These are phyloP conservation scores for Phylloporus scabripes DNA, from an alignment of 768 basidiomycete species.

Conservation along the genomic window DNA sequence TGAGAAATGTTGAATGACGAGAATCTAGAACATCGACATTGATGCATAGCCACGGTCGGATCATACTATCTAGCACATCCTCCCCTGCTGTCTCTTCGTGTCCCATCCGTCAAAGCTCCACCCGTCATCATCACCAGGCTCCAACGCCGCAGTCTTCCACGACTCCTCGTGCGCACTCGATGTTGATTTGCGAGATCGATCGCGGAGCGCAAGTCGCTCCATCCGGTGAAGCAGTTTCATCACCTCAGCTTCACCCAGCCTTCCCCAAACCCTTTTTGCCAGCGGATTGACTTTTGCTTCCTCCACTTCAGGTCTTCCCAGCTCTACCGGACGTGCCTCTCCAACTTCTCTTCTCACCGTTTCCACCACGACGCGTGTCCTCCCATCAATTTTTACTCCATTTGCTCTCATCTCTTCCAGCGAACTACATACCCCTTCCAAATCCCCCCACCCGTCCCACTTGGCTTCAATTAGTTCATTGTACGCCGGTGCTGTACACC, in stretches of 20 bases:
- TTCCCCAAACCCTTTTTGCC: constrained; percentile 38
- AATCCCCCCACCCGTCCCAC: constrained; percentile 80
- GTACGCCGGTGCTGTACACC: constrained; percentile 83
- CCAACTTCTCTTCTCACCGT: constrained; percentile 59
- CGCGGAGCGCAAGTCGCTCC: constrained; percentile 37
- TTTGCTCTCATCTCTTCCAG: constrained; percentile 81
- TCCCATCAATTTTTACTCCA: constrained; percentile 59
- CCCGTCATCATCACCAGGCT: constrained; percentile 30
- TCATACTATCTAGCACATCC: no score
- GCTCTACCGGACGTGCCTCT: constrained; percentile 44
- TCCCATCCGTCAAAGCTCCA: constrained; percentile 52
- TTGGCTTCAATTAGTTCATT: constrained; percentile 84
- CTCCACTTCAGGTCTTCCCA: neutral
- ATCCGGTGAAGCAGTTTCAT: constrained; percentile 48
- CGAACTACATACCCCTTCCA: constrained; percentile 65
- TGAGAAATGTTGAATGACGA: neutral
- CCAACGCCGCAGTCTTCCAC: constrained; percentile 42
- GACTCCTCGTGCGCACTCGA: constrained; percentile 15
- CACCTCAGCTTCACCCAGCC: constrained; percentile 44
- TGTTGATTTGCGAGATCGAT: constrained; percentile 12
- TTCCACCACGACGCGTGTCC: constrained; percentile 59
- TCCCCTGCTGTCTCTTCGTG: no score
- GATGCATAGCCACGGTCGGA: constrained; percentile 14
- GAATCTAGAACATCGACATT: no score
- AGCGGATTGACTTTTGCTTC: constrained; percentile 33